phyloP scores from a whole-genome alignment of 495 filamentous ascomycete genomes.

The Penicillium pancosmium region DNA sequence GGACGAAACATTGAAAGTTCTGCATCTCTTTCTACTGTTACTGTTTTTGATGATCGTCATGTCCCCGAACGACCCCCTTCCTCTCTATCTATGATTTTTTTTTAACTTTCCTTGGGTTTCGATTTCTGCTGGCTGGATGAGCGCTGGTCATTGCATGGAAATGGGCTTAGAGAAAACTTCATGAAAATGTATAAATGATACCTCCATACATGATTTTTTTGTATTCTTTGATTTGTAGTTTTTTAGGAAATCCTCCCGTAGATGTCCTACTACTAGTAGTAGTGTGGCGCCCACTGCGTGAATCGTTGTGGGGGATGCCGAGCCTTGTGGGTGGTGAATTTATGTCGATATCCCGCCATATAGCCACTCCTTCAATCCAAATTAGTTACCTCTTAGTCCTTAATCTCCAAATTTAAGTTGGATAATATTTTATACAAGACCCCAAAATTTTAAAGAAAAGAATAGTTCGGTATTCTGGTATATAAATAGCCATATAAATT shows the following conservation, averaged over 20 bases:
- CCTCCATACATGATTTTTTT: constrained; percentile 11
- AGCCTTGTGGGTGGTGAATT: too few relatives aligned
- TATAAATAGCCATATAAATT: constrained; percentile 10
- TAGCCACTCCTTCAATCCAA: background rate
- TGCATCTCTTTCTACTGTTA: constrained; percentile 21
- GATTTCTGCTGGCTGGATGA: constrained; percentile 43
- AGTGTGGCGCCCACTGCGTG: too few relatives aligned
- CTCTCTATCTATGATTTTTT: constrained; percentile 15
- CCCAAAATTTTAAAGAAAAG: too few relatives aligned
- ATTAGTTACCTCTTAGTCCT: too few relatives aligned
- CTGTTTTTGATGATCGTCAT: constrained; percentile 30
- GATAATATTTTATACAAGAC: too few relatives aligned
- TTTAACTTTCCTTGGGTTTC: constrained; percentile 17
- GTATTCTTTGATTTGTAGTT: background rate
- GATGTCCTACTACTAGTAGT: background rate
- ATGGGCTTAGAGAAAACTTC: constrained; percentile 28
- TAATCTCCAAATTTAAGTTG: too few relatives aligned
- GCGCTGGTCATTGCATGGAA: constrained; percentile 41
- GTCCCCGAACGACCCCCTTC: constrained; percentile 11
- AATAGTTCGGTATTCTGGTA: background rate
- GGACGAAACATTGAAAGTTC: constrained; percentile 20
- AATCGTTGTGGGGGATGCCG: background rate
- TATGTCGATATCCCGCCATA: background rate
- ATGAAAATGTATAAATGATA: constrained; percentile 35
- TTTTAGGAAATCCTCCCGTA: background rate